phyloP scores from a whole-genome alignment of 2,329 filamentous ascomycete genomes.

The Aspergillus novoparasiticus region DNA sequence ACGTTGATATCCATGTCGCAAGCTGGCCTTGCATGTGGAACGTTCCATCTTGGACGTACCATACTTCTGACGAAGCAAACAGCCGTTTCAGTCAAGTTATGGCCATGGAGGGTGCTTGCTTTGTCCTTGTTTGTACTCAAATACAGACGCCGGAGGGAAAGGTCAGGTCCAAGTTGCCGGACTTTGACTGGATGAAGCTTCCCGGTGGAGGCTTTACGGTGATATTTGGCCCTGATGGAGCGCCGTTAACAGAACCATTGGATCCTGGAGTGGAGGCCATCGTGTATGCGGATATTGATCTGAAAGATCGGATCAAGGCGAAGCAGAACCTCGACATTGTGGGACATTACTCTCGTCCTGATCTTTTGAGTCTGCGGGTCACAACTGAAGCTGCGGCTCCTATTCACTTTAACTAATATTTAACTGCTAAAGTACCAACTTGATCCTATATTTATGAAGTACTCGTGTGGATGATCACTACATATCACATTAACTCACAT shows the following conservation, averaged over 20 bases:
- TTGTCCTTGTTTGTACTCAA: constrained; percentile 7
- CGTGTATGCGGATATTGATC: constrained; percentile 1
- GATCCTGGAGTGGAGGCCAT: neutral
- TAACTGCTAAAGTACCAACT: neutral
- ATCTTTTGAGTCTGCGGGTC: neutral
- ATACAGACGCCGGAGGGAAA: neutral
- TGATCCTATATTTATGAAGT: neutral
- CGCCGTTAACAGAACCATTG: neutral
- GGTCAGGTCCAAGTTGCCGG: neutral
- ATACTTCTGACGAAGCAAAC: neutral
- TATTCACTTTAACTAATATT: neutral
- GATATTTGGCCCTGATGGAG: constrained; percentile 5
- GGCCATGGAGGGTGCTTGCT: constrained; percentile 4
- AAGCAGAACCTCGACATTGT: constrained; percentile 1
- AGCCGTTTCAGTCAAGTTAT: neutral
- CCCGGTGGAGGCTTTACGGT: constrained; percentile 4
- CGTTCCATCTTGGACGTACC: constrained; percentile 8
- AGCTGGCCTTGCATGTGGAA: constrained; percentile 42
- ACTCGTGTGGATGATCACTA: neutral
- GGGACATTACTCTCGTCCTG: constrained; percentile 6
- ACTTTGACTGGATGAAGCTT: constrained; percentile 2
- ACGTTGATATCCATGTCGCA: constrained; percentile 49
- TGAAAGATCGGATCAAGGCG: neutral
- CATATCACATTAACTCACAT: neutral
- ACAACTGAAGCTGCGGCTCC: neutral